phyloP scores from a whole-genome alignment of 1,284 basidiomycete species.

The Ceratobasidium sp. region DNA sequence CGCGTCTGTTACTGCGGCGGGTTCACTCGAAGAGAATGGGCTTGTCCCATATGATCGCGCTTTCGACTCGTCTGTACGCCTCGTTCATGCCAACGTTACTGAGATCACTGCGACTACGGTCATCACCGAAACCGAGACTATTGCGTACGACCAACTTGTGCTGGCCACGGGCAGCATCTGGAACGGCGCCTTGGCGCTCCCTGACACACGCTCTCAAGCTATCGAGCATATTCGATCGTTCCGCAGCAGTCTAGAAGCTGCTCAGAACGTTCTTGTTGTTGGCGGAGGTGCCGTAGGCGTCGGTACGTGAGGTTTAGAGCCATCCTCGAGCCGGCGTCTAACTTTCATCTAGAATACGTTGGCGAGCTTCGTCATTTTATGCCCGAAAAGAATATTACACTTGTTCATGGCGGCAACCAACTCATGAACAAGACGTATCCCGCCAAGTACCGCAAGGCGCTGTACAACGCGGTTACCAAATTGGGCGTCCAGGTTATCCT shows the following conservation, averaged over 20 bases:
- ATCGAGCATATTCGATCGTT: slow-evolving; percentile 54
- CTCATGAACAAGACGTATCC: slow-evolving; percentile 68
- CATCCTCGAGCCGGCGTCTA: slow-evolving; percentile 20
- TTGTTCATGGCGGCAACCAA: slow-evolving; percentile 61
- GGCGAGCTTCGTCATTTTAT: slow-evolving; percentile 65
- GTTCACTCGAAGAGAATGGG: slow-evolving; percentile 52
- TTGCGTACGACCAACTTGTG: slow-evolving; percentile 61
- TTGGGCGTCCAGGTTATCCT: slow-evolving; percentile 62
- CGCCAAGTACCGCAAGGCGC: slow-evolving; percentile 58
- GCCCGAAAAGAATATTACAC: slow-evolving; percentile 66
- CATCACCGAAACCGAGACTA: slow-evolving; percentile 52
- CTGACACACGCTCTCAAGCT: slow-evolving; percentile 52
- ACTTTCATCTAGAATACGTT: slow-evolving; percentile 54
- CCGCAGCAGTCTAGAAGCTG: slow-evolving; percentile 57
- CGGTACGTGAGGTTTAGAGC: slow-evolving; percentile 53
- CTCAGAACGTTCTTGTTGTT: slow-evolving; percentile 61
- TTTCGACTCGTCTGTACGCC: slow-evolving; percentile 12
- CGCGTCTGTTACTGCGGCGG: slow-evolving; percentile 52
- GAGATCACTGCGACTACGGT: slow-evolving; percentile 55
- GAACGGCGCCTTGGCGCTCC: slow-evolving; percentile 60
- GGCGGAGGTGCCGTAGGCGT: slow-evolving; percentile 70
- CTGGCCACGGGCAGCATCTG: slow-evolving; percentile 65
- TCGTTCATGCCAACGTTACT: slow-evolving; percentile 44
- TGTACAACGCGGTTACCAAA: slow-evolving; percentile 54
- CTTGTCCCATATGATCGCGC: slow-evolving; percentile 55